phyloP scores from a whole-genome alignment of 768 basidiomycete genomes.

The Collybia nuda region DNA sequence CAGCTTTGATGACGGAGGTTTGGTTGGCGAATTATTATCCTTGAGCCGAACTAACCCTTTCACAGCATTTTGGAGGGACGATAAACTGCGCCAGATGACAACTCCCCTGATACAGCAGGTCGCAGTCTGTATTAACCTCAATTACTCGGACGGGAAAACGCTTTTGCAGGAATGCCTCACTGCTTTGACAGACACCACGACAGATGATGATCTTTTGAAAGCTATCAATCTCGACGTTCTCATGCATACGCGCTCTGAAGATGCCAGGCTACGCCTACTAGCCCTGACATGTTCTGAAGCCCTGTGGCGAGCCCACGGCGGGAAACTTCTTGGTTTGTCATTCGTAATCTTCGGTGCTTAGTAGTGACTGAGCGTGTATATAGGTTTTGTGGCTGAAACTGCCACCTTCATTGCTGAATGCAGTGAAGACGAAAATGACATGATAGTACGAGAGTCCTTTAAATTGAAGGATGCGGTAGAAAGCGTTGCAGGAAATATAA shows the following conservation, averaged over 20 bases:
- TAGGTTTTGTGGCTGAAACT: slow-evolving; percentile 80
- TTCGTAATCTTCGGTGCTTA: background rate
- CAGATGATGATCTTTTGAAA: slow-evolving; percentile 70
- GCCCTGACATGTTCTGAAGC: slow-evolving; percentile 67
- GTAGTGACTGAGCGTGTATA: slow-evolving; percentile 2
- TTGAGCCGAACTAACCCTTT: background rate
- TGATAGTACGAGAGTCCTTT: slow-evolving; percentile 70
- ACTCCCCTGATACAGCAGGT: slow-evolving; percentile 67
- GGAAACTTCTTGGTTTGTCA: slow-evolving; percentile 67
- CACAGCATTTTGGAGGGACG: slow-evolving; percentile 90
- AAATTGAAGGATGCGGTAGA: slow-evolving; percentile 72
- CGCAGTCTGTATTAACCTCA: slow-evolving; percentile 41
- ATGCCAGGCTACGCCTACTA: slow-evolving; percentile 61
- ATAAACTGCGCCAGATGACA: slow-evolving; percentile 66
- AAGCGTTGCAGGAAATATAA: slow-evolving; percentile 65
- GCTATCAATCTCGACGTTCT: slow-evolving; percentile 78
- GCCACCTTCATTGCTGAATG: slow-evolving; percentile 86
- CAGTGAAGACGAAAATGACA: slow-evolving; percentile 85
- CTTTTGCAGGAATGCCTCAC: slow-evolving; percentile 51
- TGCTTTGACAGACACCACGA: slow-evolving; percentile 51
- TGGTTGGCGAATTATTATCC: slow-evolving; percentile 20
- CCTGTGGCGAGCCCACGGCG: slow-evolving; percentile 79
- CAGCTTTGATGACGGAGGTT: slow-evolving; percentile 78
- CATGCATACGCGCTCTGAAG: slow-evolving; percentile 89
- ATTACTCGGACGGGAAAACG: slow-evolving; percentile 33